These are phyloP conservation scores for Nakaseomyces glabratus DNA, from an alignment of 1,139 yeast genomes.

Conservation along the genomic window DNA sequence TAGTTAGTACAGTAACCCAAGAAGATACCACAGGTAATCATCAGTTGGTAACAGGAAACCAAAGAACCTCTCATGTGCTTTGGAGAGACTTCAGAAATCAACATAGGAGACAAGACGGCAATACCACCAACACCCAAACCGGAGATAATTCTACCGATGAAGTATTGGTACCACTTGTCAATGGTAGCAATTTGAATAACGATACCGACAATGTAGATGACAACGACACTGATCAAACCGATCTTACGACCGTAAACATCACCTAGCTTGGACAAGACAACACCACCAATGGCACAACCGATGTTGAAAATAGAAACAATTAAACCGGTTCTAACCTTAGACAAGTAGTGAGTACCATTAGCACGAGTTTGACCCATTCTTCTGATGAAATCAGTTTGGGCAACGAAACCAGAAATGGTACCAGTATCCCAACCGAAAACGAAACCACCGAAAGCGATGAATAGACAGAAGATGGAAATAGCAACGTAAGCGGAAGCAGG, in stretches of 20 bases:
- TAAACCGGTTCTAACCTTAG: constrained; percentile 28
- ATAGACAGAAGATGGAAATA: constrained; percentile 34
- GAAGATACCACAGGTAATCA: constrained; percentile 55
- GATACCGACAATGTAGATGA: constrained; percentile 54
- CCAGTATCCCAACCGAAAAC: constrained; percentile 70
- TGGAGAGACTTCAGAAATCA: constrained; percentile 59
- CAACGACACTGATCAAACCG: constrained; percentile 47
- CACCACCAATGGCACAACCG: constrained; percentile 9
- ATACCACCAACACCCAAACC: constrained; percentile 62
- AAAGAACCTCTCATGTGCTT: constrained; percentile 61
- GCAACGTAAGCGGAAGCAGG: constrained; percentile 27
- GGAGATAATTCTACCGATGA: constrained; percentile 55
- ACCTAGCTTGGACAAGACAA: constrained; percentile 35
- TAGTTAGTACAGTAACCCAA: constrained; percentile 56
- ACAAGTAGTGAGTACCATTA: constrained; percentile 34
- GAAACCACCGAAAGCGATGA: constrained; percentile 56
- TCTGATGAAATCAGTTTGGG: constrained; percentile 50
- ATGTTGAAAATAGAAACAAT: constrained; percentile 8
- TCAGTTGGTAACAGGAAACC: constrained; percentile 56
- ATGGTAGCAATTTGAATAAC: constrained; percentile 53
- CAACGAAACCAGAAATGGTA: constrained; percentile 64
- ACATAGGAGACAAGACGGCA: constrained; percentile 53
- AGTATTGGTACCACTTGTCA: constrained; percentile 43
- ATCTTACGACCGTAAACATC: constrained; percentile 56
- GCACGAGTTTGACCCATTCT: constrained; percentile 39